Base-by-base conservation (phyloP, 345 rosid genomes). In the Eucalyptus cladocalyx region DNA sequence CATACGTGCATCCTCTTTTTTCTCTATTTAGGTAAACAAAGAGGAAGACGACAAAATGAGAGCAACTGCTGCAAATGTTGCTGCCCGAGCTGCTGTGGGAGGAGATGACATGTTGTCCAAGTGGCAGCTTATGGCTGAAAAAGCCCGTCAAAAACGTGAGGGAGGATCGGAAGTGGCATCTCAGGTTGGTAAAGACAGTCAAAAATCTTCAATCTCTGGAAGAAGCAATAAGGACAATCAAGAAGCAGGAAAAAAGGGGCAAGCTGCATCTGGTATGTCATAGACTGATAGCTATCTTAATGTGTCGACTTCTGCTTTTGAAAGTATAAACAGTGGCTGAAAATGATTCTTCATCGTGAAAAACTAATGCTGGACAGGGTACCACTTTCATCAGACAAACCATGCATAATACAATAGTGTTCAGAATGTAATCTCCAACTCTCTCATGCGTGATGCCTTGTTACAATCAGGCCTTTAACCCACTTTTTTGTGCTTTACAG, bases 1-100 rank as follows among this genome's bases (percentile, higher is more conserved):
- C 47, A 76, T 37, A 37, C 2, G 83, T 40, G 83, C 28, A 12
- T 40, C 83, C 30, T 76, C 83, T 37, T 37, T 76, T 76, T 6
- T 40, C 47, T 76, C 83, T 76, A 40, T 76, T 65, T 40, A 76
- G 83, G 83, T 40, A 88, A 97, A 98, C 94, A 98, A 96, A 93
- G 99, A 97, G 90, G 99, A 97, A 87, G 99, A 97, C 87, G 99
- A 98, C 92, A 98, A 98, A 94, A 95, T 98, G 99, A 98, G 99
- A 93, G 90, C 99, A 50, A 96, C 96, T 21, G 99, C 99, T 86
- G 99, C 99, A 92, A 98, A 97, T 88, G 99, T 98, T 90, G 99
- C 99, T 92, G 99, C 99, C 69, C 95, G 98, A 83, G 99, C 96
- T 91, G 99, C 99, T 90, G 97, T 94, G 14, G 99, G 99, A 90